A percentile compares a stretch with the other conserved stretches of the same genome.
Evolutionary conservation across 176 grass and related monocot species (phyloP).

Genomic region (Panicum miliaceum): DNA sequence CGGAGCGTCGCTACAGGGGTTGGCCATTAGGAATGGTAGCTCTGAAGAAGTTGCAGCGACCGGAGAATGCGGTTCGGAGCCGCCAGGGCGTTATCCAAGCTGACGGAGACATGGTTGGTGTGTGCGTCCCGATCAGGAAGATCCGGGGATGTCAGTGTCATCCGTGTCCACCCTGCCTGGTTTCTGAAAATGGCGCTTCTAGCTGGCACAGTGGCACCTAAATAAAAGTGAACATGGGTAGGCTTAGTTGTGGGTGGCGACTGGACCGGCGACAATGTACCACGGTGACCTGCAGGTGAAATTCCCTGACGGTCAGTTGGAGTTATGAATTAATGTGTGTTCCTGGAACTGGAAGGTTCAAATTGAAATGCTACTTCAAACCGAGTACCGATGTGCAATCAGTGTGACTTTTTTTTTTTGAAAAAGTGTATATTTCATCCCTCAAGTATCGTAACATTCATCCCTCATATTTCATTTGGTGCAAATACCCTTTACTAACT

Average conservation of each 20-base stretch:
- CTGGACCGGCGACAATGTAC: neutral
- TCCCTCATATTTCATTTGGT: too few species aligned
- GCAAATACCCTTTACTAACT: too few species aligned
- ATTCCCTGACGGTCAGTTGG: neutral
- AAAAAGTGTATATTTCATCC: too few species aligned
- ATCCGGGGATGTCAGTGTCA: neutral
- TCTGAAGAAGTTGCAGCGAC: slow-evolving; percentile 54
- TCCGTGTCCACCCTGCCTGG: neutral
- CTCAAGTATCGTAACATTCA: too few species aligned
- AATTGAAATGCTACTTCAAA: neutral
- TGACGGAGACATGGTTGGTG: neutral
- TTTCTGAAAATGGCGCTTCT: neutral
- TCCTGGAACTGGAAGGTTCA: neutral
- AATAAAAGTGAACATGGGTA: neutral
- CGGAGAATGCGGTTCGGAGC: slow-evolving; percentile 31
- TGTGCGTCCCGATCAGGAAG: neutral
- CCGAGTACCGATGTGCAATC: neutral
- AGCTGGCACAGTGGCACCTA: neutral
- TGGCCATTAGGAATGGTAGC: slow-evolving; percentile 45
- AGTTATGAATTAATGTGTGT: neutral
- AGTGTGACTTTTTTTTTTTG: neutral
- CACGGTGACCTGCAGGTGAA: neutral
- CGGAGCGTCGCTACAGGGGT: neutral
- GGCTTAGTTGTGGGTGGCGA: too few species aligned
- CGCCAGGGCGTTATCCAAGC: neutral